These are phyloP conservation scores for Metschnikowia baotianmanensis DNA, from an alignment of 805 yeast species.

Conservation along the genomic window DNA sequence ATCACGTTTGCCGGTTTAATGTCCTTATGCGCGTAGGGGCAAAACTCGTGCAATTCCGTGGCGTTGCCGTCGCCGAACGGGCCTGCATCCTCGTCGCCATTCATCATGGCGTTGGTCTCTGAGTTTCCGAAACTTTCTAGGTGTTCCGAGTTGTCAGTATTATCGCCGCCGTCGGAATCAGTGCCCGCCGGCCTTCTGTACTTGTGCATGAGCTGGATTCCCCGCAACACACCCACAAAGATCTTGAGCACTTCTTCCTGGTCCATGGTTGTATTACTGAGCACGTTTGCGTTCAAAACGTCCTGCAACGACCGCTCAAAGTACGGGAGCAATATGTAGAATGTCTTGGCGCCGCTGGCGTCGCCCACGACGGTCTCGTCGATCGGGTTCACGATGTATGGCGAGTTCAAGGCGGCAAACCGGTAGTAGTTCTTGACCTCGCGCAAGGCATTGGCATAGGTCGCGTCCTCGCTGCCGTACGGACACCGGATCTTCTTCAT, in stretches of 20 bases:
- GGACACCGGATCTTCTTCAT: slow-evolving; percentile 86
- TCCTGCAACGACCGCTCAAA: slow-evolving; percentile 76
- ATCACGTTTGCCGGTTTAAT: slow-evolving; percentile 87
- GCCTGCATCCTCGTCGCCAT: slow-evolving; percentile 28
- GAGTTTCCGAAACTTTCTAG: too few species aligned
- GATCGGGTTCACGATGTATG: slow-evolving; percentile 63
- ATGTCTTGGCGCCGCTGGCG: slow-evolving; percentile 73
- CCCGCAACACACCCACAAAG: slow-evolving; percentile 69
- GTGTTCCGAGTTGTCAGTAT: too few species aligned
- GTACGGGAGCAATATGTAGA: slow-evolving; percentile 77
- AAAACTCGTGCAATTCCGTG: slow-evolving; percentile 54
- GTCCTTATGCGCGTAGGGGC: slow-evolving; percentile 83
- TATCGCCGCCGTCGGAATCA: slow-evolving; percentile 16
- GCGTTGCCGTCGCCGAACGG: slow-evolving; percentile 9
- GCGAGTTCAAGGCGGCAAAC: slow-evolving; percentile 53
- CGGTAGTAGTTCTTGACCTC: slow-evolving; percentile 76
- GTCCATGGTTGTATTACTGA: slow-evolving; percentile 50
- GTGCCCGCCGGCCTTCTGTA: slow-evolving; percentile 35
- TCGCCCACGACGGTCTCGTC: slow-evolving; percentile 75
- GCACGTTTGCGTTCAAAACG: slow-evolving; percentile 59
- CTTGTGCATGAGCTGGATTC: slow-evolving; percentile 72
- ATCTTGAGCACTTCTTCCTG: slow-evolving; percentile 64
- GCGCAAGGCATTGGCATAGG: slow-evolving; percentile 56
- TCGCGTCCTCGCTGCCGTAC: slow-evolving; percentile 75
- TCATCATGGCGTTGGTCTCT: slow-evolving; percentile 17